phyloP scores from a whole-genome alignment of 2,329 filamentous ascomycete species.

The Colletotrichum camelliae region DNA sequence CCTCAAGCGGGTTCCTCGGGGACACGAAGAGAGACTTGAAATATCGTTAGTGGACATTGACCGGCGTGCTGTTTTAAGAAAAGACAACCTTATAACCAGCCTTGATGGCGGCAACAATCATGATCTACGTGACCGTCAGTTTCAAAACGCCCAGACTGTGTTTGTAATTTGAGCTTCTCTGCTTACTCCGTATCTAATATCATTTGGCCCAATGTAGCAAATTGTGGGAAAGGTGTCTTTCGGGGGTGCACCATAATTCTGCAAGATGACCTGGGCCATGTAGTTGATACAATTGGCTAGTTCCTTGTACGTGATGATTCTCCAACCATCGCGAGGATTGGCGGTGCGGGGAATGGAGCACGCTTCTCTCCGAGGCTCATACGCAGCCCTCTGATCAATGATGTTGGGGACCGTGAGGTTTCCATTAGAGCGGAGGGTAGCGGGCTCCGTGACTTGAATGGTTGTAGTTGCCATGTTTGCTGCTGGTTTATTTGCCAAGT shows the following conservation, averaged over 20 bases:
- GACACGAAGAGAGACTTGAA: constrained; percentile 48
- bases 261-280: constrained; percentile 37
- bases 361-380: constrained; percentile 36
- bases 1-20: constrained; percentile 49
- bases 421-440: not conserved
- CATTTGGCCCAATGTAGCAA: constrained; percentile 50
- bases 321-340: constrained; percentile 45
- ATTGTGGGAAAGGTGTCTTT: constrained; percentile 40
- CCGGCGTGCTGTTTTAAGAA: constrained; percentile 27
- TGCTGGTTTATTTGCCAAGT: not conserved
- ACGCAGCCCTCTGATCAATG: constrained; percentile 40
- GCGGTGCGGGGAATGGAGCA: constrained; percentile 38
- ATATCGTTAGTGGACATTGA: constrained; percentile 25
- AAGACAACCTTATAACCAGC: constrained; percentile 31
- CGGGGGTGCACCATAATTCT: constrained; percentile 29
- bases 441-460: not conserved
- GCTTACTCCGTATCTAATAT: constrained; percentile 38
- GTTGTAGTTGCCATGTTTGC: not conserved
- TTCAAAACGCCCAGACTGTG: fast-evolving
- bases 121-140: constrained; percentile 3
- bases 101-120: constrained; percentile 43
- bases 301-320: constrained; percentile 37
- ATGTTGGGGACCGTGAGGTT: constrained; percentile 40
- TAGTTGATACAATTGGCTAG: constrained; percentile 45
- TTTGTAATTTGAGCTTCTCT: not conserved